Evolutionary conservation across 345 rosid genomes (phyloP), one percentile per base, ranked within the genome.

Genomic region (Dovyalis caffra): DNA sequence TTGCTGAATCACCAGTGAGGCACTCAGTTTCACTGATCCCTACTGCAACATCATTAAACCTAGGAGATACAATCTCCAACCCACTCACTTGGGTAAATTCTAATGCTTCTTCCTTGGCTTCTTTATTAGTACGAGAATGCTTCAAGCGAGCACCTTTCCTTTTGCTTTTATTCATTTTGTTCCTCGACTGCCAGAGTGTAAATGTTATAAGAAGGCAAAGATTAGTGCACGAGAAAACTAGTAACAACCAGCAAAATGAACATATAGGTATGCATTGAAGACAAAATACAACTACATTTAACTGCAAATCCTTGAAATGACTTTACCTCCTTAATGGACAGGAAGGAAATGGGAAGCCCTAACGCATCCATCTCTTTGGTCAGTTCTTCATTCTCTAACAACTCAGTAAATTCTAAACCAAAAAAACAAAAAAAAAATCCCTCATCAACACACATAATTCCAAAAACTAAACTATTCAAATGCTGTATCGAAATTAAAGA

Each of bases 311-410:
- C 21, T 53, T 8, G 1, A 18, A 35, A 68, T 78, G 31, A 53
- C 5, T 43, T 69, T 75, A 91, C 99, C 88, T 82, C 84, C 78
- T 90, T 93, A 56, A 76, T 93, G 8, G 96, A 86, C 69, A 81
- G 81, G 79, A 95, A 95, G 2, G 93, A 79, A 72, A 85, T 74
- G 3, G 99, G 99, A 80, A 95, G 97, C 76, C 96, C 98, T 66
- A 90, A 58, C 32, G 75, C 88, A 43, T 80, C 81, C 97, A 93
- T 91, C 81, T 90, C 88, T 57, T 82, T 71, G 0, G 75, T 63
- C 77, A 88, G 72, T 68, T 84, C 90, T 32, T 74, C 72, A 29
- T 90, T 92, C 75, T 82, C 93, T 4, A 65, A 69, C 16, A 56
- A 76, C 31, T 16, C 49, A 37, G 45, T 71, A 64, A 66, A 49